Percentiles rank a stretch among this genome's conserved stretches.
These are phyloP conservation scores for Termitomyces sp. DNA, from an alignment of 768 basidiomycete genomes.

Conservation along the genomic window DNA sequence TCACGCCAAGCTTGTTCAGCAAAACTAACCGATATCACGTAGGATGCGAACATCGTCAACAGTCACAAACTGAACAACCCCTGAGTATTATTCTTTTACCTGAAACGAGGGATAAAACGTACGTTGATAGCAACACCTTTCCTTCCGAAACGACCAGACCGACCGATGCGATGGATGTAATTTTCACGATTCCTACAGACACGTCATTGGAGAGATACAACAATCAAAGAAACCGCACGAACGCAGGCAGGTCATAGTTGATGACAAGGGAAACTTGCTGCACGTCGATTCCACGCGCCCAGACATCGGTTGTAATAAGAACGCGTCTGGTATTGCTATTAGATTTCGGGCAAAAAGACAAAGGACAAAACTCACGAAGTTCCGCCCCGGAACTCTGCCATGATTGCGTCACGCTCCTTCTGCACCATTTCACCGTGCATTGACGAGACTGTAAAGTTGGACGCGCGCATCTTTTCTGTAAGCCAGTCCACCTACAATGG, in stretches of 20 bases:
- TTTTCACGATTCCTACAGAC: constrained; percentile 85
- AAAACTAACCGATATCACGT: constrained; percentile 80
- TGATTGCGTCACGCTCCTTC: constrained; percentile 93
- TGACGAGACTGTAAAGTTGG: constrained; percentile 96
- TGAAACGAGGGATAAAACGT: constrained; percentile 24
- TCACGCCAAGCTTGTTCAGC: constrained; percentile 13
- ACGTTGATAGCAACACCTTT: constrained; percentile 99
- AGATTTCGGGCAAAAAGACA: constrained; percentile 12
- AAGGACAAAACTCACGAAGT: constrained; percentile 62
- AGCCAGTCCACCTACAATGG: constrained; percentile 85
- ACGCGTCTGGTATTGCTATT: constrained; percentile 62
- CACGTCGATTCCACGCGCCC: constrained; percentile 98
- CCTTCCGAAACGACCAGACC: constrained; percentile 96
- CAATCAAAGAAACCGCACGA: constrained; percentile 27
- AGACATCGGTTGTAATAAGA: constrained; percentile 93
- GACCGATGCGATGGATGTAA: constrained; percentile 99
- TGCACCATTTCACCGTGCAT: constrained; percentile 98
- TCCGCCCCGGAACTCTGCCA: constrained; percentile 94
- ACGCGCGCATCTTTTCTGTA: constrained; percentile 97
- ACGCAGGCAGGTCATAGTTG: constrained; percentile 95
- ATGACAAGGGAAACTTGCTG: constrained; percentile 97
- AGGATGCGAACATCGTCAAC: constrained; percentile 95
- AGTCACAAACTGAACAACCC: constrained; percentile 71
- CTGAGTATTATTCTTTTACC: constrained; percentile 9
- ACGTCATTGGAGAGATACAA: constrained; percentile 2